phyloP scores from a whole-genome alignment of 768 basidiomycete species.

The Pholiota conissans region DNA sequence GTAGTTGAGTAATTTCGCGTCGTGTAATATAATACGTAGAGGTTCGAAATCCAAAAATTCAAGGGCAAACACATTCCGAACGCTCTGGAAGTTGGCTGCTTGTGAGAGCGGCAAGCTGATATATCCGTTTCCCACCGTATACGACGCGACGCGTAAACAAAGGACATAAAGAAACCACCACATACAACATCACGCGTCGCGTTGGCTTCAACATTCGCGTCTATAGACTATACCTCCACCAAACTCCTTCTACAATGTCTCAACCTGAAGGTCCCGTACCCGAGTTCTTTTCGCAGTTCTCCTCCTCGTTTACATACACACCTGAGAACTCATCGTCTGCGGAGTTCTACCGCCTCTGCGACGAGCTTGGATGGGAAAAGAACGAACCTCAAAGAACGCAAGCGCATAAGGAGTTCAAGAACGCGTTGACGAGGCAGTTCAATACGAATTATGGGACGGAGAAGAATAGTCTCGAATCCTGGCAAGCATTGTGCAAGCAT shows the following conservation, averaged over 20 bases:
- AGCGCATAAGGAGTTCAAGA: slow-evolving; percentile 20
- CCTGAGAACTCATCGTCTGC: slow-evolving; percentile 13
- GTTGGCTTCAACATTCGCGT: neutral
- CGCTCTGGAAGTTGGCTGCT: too few relatives aligned
- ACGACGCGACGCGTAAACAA: too few relatives aligned
- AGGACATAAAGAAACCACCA: too few relatives aligned
- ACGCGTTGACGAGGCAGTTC: slow-evolving; percentile 30
- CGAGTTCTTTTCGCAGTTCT: slow-evolving; percentile 19
- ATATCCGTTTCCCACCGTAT: too few relatives aligned
- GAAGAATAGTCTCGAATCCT: slow-evolving; percentile 23
- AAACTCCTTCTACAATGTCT: neutral
- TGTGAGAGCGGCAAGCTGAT: too few relatives aligned
- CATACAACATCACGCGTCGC: too few relatives aligned
- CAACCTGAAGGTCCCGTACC: slow-evolving; percentile 8
- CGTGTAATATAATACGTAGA: too few relatives aligned
- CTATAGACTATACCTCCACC: too few relatives aligned
- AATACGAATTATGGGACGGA: slow-evolving; percentile 31
- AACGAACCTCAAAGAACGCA: slow-evolving; percentile 6
- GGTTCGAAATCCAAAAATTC: too few relatives aligned
- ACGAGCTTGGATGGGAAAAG: slow-evolving; percentile 11
- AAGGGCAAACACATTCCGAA: too few relatives aligned
- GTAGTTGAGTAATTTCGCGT: too few relatives aligned
- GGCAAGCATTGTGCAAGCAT: slow-evolving; percentile 26
- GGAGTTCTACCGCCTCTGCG: slow-evolving; percentile 25
- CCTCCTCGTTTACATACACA: slow-evolving; percentile 17